Percentiles rank a stretch among this genome's conserved stretches.
Conservation (phyloP, 2,329 filamentous ascomycete genomes). For the Paecilomyces sp. region DNA sequence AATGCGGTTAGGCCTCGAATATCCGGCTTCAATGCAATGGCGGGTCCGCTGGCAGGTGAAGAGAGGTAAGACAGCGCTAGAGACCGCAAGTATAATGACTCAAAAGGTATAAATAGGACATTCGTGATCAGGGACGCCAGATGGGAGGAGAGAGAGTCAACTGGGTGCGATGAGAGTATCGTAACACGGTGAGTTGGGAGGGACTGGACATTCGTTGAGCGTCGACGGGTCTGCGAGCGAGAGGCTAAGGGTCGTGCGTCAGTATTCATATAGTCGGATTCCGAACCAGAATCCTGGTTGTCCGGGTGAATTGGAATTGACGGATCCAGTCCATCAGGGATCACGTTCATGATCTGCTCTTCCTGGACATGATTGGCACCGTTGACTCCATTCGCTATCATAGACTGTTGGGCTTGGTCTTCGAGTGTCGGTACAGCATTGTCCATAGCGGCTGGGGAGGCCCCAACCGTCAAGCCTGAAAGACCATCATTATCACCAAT, state of each 20-base stretch:
- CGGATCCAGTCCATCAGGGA: slow-evolving; percentile 26
- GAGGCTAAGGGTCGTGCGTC: slow-evolving; percentile 9
- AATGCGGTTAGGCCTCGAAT: slow-evolving; percentile 24
- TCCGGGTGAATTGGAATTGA: slow-evolving; percentile 14
- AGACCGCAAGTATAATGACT: slow-evolving; percentile 33
- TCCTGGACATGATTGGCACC: slow-evolving; percentile 2
- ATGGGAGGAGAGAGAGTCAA: slow-evolving; percentile 36
- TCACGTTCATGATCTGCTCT: slow-evolving; percentile 13
- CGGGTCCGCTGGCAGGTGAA: slow-evolving; percentile 9
- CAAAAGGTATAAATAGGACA: slow-evolving; percentile 33
- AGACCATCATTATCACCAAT: slow-evolving; percentile 15
- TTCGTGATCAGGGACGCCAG: slow-evolving; percentile 29
- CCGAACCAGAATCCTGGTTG: slow-evolving; percentile 8
- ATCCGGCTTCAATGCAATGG: slow-evolving; percentile 15
- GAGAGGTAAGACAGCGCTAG: slow-evolving; percentile 30
- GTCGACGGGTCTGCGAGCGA: slow-evolving; percentile 11
- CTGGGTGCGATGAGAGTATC: slow-evolving; percentile 34
- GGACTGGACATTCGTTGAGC: slow-evolving; percentile 4
- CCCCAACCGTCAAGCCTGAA: slow-evolving; percentile 14
- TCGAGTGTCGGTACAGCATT: slow-evolving; percentile 2
- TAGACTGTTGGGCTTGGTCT: slow-evolving; percentile 2
- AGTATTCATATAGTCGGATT: slow-evolving; percentile 1
- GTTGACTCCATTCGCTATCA: slow-evolving; percentile 4
- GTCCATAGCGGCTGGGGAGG: slow-evolving; percentile 10
- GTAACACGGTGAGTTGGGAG: slow-evolving; percentile 31